phyloP scores from a whole-genome alignment of 768 basidiomycete genomes.

The Dendrothele bispora region DNA sequence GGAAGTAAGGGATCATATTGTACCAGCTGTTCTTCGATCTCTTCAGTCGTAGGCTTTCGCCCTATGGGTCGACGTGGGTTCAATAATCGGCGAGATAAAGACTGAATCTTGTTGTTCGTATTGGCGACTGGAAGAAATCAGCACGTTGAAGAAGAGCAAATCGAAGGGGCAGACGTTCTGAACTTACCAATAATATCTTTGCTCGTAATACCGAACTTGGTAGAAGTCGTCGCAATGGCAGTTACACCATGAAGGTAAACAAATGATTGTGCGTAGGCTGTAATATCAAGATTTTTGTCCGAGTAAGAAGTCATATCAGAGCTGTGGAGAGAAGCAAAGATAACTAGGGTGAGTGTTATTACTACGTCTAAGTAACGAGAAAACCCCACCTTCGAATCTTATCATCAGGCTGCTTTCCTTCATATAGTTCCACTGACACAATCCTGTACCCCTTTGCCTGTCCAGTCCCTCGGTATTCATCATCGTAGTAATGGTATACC shows the following conservation, averaged over 20 bases:
- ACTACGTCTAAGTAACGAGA: slow-evolving; percentile 24
- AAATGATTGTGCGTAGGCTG: slow-evolving; percentile 68
- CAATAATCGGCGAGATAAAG: slow-evolving; percentile 69
- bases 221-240: slow-evolving; percentile 72
- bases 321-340: slow-evolving; percentile 30
- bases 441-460: slow-evolving; percentile 69
- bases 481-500: slow-evolving; percentile 83
- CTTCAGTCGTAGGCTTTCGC: slow-evolving; percentile 69
- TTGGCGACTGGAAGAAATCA: slow-evolving; percentile 62
- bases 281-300: slow-evolving; percentile 49
- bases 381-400: slow-evolving; percentile 66
- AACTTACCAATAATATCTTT: slow-evolving; percentile 83
- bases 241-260: slow-evolving; percentile 68
- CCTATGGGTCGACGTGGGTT: slow-evolving; percentile 82
- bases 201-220: slow-evolving; percentile 84
- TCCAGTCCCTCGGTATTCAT: slow-evolving; percentile 41
- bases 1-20: slow-evolving; percentile 82
- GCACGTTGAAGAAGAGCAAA: background rate
- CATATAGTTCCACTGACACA: slow-evolving; percentile 87
- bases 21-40: slow-evolving; percentile 83
- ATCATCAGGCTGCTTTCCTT: slow-evolving; percentile 65
- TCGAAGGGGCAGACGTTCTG: background rate
- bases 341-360: too few relatives aligned
- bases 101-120: slow-evolving; percentile 68
- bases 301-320: slow-evolving; percentile 57